These are phyloP conservation scores for Torulaspora microellipsoides DNA, from an alignment of 805 yeast species.

Conservation along the genomic window DNA sequence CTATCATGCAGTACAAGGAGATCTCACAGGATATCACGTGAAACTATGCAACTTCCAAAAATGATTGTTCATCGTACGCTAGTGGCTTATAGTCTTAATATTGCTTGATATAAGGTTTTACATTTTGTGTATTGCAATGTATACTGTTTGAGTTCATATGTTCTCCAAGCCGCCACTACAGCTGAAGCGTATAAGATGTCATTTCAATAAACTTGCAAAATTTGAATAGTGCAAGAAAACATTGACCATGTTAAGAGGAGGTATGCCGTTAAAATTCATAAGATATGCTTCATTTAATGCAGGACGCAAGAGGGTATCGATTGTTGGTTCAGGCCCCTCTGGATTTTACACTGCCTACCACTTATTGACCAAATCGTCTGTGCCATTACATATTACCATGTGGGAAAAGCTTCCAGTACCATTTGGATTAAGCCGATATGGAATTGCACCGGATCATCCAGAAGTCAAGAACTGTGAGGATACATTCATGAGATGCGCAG, in stretches of 20 bases:
- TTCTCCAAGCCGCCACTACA: too few species aligned
- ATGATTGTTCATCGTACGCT: too few species aligned
- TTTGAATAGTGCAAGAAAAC: too few species aligned
- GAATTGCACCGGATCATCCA: conserved; percentile 99
- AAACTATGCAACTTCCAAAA: too few species aligned
- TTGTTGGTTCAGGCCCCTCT: conserved; percentile 95
- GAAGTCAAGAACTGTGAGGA: conserved; percentile 82
- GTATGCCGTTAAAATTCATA: background rate
- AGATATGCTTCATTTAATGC: conserved; percentile 5
- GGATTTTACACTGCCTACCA: conserved; percentile 87
- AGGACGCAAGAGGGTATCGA: conserved; percentile 45
- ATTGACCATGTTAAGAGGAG: background rate
- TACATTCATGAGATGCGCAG: conserved; percentile 54
- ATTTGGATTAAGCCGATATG: conserved; percentile 84
- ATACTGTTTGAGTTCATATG: too few species aligned
- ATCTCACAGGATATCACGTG: too few species aligned
- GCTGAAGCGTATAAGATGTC: too few species aligned
- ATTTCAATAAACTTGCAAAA: too few species aligned
- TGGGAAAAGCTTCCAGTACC: conserved; percentile 87
- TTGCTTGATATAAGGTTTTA: too few species aligned
- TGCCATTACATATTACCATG: conserved; percentile 54
- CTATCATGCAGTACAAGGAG: too few species aligned
- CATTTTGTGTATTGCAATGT: too few species aligned
- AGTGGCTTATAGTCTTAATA: too few species aligned
- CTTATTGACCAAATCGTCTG: conserved; percentile 47